Evolutionary conservation across 108 stramenopile genomes (phyloP).

Genomic region (Cyclotella cryptica): DNA sequence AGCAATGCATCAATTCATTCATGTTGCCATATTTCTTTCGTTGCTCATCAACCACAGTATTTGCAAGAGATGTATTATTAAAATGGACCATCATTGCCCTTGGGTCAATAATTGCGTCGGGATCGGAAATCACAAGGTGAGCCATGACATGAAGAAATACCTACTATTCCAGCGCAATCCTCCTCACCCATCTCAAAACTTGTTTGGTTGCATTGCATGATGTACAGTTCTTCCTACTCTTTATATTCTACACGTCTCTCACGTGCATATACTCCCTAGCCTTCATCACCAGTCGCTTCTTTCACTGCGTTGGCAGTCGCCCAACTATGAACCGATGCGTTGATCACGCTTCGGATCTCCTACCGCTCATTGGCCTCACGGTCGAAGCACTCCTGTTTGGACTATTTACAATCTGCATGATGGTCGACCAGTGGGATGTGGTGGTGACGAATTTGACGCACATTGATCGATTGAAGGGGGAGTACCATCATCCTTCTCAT

Average conservation of each 20-base stretch:
- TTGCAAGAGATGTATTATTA: slow-evolving; percentile 91
- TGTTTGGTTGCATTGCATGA: neutral
- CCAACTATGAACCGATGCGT: slow-evolving; percentile 59
- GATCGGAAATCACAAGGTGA: slow-evolving; percentile 96
- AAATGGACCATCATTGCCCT: slow-evolving; percentile 97
- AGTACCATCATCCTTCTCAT: slow-evolving; percentile 34
- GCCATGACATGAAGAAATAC: neutral
- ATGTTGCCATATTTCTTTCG: neutral
- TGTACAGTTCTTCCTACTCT: slow-evolving; percentile 92
- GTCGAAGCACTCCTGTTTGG: slow-evolving; percentile 94
- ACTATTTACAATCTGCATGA: slow-evolving; percentile 98
- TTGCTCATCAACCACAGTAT: slow-evolving; percentile 46
- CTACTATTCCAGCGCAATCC: neutral
- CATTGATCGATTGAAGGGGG: slow-evolving; percentile 97
- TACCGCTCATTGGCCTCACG: slow-evolving; percentile 70
- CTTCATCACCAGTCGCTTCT: slow-evolving; percentile 74
- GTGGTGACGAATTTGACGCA: slow-evolving; percentile 92
- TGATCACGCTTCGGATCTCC: slow-evolving; percentile 74
- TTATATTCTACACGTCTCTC: slow-evolving; percentile 94
- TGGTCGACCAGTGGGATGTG: slow-evolving; percentile 95
- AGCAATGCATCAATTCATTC: slow-evolving; percentile 16
- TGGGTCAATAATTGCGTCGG: slow-evolving; percentile 99
- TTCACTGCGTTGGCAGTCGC: slow-evolving; percentile 63
- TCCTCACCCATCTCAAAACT: neutral
- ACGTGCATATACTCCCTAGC: slow-evolving; percentile 87